Conservation (phyloP, 2,329 filamentous ascomycete genomes). For the Fusarium pseudonygamai region DNA sequence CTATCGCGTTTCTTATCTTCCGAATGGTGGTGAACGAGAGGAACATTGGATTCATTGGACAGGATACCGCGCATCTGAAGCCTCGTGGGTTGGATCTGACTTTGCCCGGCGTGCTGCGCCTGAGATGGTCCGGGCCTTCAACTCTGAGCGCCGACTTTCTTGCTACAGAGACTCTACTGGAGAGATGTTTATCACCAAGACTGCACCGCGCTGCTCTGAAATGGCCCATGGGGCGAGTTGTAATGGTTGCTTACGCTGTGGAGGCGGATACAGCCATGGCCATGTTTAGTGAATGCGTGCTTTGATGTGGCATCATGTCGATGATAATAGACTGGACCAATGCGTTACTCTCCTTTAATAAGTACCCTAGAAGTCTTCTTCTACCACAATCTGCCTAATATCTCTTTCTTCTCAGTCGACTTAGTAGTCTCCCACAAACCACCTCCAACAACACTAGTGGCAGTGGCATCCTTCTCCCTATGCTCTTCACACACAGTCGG, state of each 20-base stretch:
- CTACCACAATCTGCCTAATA: not conserved
- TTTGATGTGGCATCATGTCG: not conserved
- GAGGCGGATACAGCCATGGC: not conserved
- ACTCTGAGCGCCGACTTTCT: not conserved
- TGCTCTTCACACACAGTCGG: conserved; percentile 39
- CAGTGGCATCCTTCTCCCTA: not conserved
- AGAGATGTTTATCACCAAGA: not conserved
- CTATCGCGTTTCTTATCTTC: not conserved
- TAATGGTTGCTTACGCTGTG: not conserved
- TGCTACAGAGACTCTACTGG: not conserved
- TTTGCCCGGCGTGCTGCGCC: not conserved
- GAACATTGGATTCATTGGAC: not conserved
- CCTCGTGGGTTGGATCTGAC: not conserved
- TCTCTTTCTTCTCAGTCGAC: not conserved
- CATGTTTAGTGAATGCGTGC: not conserved
- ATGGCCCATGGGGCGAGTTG: not conserved
- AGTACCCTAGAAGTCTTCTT: not conserved
- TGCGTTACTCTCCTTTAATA: not conserved
- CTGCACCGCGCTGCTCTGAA: not conserved
- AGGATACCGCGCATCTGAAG: not conserved
- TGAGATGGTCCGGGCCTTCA: not conserved
- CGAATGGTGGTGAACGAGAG: not conserved
- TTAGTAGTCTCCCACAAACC: conserved; percentile 8
- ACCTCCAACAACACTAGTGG: not conserved
- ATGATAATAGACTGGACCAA: not conserved